A percentile compares a stretch with the other conserved stretches of the same genome.
Evolutionary conservation across 2,329 filamentous ascomycete species (phyloP).

Genomic region (Xylariaceae sp.): DNA sequence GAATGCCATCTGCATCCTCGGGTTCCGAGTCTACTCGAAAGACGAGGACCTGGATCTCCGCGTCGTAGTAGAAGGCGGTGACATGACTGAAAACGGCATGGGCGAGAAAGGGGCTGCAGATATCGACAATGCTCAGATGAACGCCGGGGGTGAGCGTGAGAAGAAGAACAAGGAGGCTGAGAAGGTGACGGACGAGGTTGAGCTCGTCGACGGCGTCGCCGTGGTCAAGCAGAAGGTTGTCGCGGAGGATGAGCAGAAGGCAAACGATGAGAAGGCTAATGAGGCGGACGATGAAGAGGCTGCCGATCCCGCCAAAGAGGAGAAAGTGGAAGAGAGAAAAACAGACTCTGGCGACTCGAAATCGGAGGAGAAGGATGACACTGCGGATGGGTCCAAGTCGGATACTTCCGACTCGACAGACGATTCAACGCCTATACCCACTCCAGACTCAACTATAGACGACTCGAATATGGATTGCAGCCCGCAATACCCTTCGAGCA

Average conservation of each 20-base stretch:
- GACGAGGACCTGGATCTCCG: slow-evolving; percentile 56
- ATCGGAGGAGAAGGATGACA: slow-evolving; percentile 24
- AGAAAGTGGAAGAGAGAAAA: slow-evolving; percentile 27
- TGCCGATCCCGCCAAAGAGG: slow-evolving; percentile 10
- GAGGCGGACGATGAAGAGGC: slow-evolving; percentile 2
- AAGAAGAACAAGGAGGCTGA: slow-evolving; percentile 33
- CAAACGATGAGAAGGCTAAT: slow-evolving; percentile 8
- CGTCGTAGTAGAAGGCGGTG: slow-evolving; percentile 59
- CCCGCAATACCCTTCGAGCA: slow-evolving; percentile 24
- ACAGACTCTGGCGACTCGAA: slow-evolving; percentile 33
- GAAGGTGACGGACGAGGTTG: slow-evolving; percentile 35
- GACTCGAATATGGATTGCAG: slow-evolving; percentile 26
- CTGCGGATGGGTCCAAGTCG: slow-evolving; percentile 23
- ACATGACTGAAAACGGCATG: slow-evolving; percentile 58
- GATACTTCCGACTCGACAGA: slow-evolving; percentile 35
- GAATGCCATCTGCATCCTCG: slow-evolving; percentile 47
- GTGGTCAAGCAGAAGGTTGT: slow-evolving; percentile 39
- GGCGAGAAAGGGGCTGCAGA: slow-evolving; percentile 58
- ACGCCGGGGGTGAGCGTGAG: slow-evolving; percentile 52
- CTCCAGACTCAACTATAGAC: slow-evolving; percentile 31
- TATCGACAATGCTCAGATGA: slow-evolving; percentile 59
- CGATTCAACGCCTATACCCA: slow-evolving; percentile 31
- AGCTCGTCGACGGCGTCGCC: slow-evolving; percentile 35
- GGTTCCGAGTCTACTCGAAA: slow-evolving; percentile 46
- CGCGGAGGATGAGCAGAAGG: slow-evolving; percentile 29